These are phyloP conservation scores for Pseudogymnoascus sp. DNA, from an alignment of 2,329 filamentous ascomycete genomes.

Conservation along the genomic window DNA sequence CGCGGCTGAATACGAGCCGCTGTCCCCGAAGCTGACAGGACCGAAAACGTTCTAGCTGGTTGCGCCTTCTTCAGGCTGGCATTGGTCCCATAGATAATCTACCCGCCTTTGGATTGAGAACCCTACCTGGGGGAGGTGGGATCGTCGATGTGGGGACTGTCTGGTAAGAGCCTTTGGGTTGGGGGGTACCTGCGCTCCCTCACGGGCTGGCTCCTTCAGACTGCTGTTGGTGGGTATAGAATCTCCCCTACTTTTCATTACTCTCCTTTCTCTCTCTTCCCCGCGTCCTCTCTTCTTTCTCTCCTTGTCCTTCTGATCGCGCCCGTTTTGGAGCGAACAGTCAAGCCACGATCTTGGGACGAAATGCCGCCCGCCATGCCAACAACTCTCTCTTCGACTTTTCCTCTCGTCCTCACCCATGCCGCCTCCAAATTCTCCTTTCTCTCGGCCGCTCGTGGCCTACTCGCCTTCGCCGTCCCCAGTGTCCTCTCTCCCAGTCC, in stretches of 20 bases:
- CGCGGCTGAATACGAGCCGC: background rate
- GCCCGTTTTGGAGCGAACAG: background rate
- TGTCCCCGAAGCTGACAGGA: background rate
- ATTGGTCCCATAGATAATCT: background rate
- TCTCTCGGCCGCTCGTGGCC: background rate
- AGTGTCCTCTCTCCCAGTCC: background rate
- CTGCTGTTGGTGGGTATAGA: background rate
- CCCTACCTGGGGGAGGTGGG: background rate
- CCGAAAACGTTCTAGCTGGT: background rate
- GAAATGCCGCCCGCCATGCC: background rate
- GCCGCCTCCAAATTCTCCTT: background rate
- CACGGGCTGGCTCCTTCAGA: background rate
- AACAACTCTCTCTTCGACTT: background rate
- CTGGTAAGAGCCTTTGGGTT: background rate
- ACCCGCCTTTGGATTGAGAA: background rate
- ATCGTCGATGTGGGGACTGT: background rate
- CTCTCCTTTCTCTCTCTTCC: background rate
- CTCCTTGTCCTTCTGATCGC: slow-evolving; percentile 1
- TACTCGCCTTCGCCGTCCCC: slow-evolving; percentile 2
- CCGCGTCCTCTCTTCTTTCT: background rate
- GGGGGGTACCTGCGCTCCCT: background rate
- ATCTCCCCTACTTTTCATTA: background rate
- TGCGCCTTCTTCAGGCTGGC: background rate
- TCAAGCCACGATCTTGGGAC: background rate
- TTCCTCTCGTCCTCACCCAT: background rate